Evolutionary conservation across 805 yeast genomes (phyloP).

Genomic region (Ogataea parapolymorpha): DNA sequence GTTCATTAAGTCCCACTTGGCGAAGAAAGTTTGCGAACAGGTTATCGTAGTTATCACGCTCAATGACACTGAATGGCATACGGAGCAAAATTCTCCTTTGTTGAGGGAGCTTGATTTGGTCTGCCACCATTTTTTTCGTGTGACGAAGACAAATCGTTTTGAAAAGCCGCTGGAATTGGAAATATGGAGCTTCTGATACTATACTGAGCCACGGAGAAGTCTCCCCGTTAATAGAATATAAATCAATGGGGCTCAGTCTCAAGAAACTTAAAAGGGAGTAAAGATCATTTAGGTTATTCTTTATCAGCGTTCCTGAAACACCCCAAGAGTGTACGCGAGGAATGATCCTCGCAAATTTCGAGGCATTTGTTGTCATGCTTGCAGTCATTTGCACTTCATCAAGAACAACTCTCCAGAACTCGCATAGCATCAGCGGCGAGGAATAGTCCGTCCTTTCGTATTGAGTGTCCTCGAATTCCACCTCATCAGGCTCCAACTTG

Average conservation of each 20-base stretch:
- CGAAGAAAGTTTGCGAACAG: conserved; percentile 56
- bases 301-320: conserved; percentile 92
- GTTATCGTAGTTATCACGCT: conserved; percentile 76
- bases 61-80: conserved; percentile 76
- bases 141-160: conserved; percentile 63
- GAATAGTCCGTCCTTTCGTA: conserved; percentile 51
- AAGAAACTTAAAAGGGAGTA: conserved; percentile 68
- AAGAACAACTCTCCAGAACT: conserved; percentile 85
- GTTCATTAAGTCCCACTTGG: conserved; percentile 51
- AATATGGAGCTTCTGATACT: conserved; percentile 24
- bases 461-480: conserved; percentile 20
- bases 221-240: conserved; percentile 15
- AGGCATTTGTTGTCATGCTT: conserved; percentile 66
- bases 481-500: conserved; percentile 15
- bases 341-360: conserved; percentile 72
- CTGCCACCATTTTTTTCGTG: conserved; percentile 76
- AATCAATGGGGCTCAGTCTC: conserved; percentile 60
- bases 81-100: conserved; percentile 70
- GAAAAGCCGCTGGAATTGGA: conserved; percentile 53
- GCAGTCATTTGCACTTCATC: conserved; percentile 97
- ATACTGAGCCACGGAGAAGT: conserved; percentile 30
- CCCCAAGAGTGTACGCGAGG: conserved; percentile 95
- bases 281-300: conserved; percentile 61
- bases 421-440: conserved; percentile 76
- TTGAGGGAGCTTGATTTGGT: conserved; percentile 73